Conservation (phyloP, 352 stramenopile genomes). For the Blastocystis sp. region DNA sequence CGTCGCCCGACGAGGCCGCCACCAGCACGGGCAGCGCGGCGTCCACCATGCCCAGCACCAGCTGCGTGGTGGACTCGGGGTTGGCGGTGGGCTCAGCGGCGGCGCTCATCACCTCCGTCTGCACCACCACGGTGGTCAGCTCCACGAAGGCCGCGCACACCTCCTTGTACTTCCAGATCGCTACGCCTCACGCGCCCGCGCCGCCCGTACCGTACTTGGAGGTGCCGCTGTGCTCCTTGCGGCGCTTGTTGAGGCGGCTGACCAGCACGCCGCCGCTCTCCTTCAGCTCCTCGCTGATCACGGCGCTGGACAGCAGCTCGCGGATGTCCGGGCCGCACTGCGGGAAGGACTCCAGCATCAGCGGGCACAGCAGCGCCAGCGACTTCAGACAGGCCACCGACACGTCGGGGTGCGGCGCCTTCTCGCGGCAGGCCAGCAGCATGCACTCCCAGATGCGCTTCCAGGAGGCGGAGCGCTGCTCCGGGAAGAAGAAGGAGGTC, state of each 20-base stretch:
- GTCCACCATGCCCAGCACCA: neutral
- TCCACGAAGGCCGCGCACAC: neutral
- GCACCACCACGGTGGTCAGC: neutral
- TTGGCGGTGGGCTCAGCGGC: neutral
- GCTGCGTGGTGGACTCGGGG: conserved; percentile 16
- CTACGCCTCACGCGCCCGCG: neutral
- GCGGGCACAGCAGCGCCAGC: neutral
- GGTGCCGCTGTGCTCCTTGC: neutral
- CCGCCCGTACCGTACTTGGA: conserved; percentile 27
- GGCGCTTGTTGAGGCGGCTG: neutral
- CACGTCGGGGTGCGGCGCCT: neutral
- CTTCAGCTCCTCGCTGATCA: neutral
- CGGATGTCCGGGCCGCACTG: neutral
- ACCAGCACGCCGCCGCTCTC: neutral
- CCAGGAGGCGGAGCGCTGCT: conserved; percentile 1
- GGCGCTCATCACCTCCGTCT: conserved; percentile 10
- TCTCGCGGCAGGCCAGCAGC: conserved; percentile 16
- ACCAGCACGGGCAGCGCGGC: neutral
- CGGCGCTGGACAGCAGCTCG: conserved; percentile 19
- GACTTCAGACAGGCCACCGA: neutral
- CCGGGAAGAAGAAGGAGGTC: conserved; percentile 43
- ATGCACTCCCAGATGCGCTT: conserved; percentile 12
- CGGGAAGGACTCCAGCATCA: conserved; percentile 29
- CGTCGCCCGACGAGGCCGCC: neutral
- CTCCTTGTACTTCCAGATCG: conserved; percentile 37